A percentile compares a stretch with the other conserved stretches of the same genome.
Evolutionary conservation across 495 filamentous ascomycete genomes (phyloP).

Genomic region (Podospora pseudopauciseta): DNA sequence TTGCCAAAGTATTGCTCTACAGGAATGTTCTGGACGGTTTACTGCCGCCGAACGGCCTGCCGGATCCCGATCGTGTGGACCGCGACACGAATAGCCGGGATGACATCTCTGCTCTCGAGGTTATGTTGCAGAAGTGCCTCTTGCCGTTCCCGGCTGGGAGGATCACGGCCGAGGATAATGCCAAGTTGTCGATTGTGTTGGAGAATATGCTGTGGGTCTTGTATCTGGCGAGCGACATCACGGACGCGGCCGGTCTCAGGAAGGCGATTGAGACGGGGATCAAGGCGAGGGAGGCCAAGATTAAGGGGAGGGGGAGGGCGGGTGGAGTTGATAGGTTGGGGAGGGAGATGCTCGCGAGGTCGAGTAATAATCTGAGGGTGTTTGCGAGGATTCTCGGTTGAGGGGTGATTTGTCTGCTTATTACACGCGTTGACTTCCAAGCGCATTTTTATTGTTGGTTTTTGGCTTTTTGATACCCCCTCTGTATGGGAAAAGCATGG

Average conservation of each 20-base stretch:
- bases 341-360: slow-evolving; percentile 34
- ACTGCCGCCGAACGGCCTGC: slow-evolving; percentile 48
- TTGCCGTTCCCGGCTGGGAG: slow-evolving; percentile 69
- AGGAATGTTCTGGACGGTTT: slow-evolving; percentile 62
- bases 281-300: slow-evolving; percentile 49
- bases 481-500: neutral
- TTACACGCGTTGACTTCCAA: neutral
- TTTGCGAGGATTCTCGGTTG: slow-evolving; percentile 33
- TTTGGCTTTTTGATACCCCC: slow-evolving; percentile 1
- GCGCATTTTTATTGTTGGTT: neutral
- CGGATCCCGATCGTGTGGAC: slow-evolving; percentile 43
- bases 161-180: slow-evolving; percentile 64
- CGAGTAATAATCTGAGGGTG: slow-evolving; percentile 37
- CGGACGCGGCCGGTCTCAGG: slow-evolving; percentile 45
- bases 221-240: slow-evolving; percentile 38
- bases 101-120: slow-evolving; percentile 45
- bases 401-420: neutral
- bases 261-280: slow-evolving; percentile 62
- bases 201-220: slow-evolving; percentile 67
- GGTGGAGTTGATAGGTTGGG: slow-evolving; percentile 34
- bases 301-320: slow-evolving; percentile 32
- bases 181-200: slow-evolving; percentile 71
- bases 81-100: slow-evolving; percentile 31
- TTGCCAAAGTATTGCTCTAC: slow-evolving; percentile 57
- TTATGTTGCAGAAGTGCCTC: slow-evolving; percentile 62